Percentiles rank a stretch among this genome's conserved stretches.
Evolutionary conservation across 2,329 filamentous ascomycete species (phyloP).

Genomic region (Penicillium sp.): DNA sequence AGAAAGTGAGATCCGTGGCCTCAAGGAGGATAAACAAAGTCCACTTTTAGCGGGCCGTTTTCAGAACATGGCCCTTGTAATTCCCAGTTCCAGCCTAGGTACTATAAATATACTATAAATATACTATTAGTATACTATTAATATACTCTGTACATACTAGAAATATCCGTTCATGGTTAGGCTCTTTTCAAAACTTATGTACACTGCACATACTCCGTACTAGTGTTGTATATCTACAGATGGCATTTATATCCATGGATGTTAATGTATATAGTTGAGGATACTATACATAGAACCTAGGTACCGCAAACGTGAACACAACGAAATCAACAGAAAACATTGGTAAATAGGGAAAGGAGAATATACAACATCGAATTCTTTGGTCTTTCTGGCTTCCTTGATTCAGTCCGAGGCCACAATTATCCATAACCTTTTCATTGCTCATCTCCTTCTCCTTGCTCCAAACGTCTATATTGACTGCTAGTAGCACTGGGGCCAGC

Average conservation of each 20-base stretch:
- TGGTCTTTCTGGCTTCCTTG: conserved; percentile 1
- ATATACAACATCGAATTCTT: not conserved
- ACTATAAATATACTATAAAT: not conserved
- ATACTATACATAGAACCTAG: too few relatives aligned
- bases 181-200: not conserved
- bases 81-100: not conserved
- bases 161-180: not conserved
- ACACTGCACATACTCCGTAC: too few relatives aligned
- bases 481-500: conserved; percentile 40
- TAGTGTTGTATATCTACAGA: not conserved
- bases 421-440: conserved; percentile 1
- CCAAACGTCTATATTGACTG: conserved; percentile 47
- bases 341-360: not conserved
- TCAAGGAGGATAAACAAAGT: conserved; percentile 23
- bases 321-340: not conserved
- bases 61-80: conserved; percentile 15
- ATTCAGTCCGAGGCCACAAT: not conserved
- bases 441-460: conserved; percentile 45
- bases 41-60: conserved; percentile 26
- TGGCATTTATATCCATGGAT: not conserved
- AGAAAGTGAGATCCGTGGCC: conserved; percentile 22
- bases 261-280: not conserved
- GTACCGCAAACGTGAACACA: not conserved
- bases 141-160: too few relatives aligned
- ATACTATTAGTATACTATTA: too few relatives aligned